Evolutionary conservation across 768 basidiomycete genomes (phyloP), one percentile per base, ranked within the genome.

Genomic region (Rhizopogon rudus): DNA sequence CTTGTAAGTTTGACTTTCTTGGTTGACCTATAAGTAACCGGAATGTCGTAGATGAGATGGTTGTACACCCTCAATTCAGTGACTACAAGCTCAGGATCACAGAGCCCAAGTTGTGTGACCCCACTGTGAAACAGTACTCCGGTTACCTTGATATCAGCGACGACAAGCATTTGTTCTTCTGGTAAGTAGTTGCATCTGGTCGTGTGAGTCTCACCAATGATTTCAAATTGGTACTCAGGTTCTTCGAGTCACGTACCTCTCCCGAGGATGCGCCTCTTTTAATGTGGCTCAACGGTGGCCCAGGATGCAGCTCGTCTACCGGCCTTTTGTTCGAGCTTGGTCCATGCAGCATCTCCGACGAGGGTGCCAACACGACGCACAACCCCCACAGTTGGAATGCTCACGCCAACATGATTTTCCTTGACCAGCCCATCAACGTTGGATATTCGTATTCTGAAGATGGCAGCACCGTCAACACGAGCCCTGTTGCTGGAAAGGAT

Each of bases 241-340:
- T 92, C 80, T 93, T 98, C 61, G 95, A 97, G 72, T 83, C 88
- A 1, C 79, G 94, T 37, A 75, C 72, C 52, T 77, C 81, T 16
- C 94, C 96, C 0, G 71, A 79, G 50, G 76, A 82, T 51, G 93
- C 89, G 6, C 95, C 94, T 4, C 78, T 98, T 2, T 78, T 95
- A 8, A 76, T 97, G 45, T 97, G 95, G 95, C 75, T 92, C n/a
- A 92, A 91, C 60, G 91, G 91, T 35, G 87, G 87, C 12, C 85
- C 84, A 20, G 81, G 84, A 8, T 85, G 83, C 71, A 84, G 82
- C 53, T 87, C 84, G 7, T 83, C 86, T 9, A 88, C 91, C 1
- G 95, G 95, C 9, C 80, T 97, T 22, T 76, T 98, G 14, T 92
- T 96, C 61, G 94, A 98, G 66, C 84, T 96, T 20, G 96, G 96